Base-by-base conservation (phyloP, 257 asterid genomes). In the Ajuga chamaepitys region DNA sequence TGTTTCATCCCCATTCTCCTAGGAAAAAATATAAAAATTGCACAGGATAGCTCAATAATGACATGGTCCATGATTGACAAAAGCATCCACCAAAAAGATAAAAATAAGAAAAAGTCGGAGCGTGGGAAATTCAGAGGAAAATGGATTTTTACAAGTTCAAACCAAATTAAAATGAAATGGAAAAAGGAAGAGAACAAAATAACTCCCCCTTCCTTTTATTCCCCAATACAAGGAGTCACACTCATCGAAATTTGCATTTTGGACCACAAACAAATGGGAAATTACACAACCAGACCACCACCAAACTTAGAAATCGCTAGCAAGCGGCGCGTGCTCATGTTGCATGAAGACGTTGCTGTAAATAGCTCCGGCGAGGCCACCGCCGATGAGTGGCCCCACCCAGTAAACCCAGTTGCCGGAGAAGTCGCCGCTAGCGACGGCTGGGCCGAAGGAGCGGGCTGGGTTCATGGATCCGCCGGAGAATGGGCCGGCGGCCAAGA, bases 391-490 rank as follows among this genome's bases (percentile, higher is more conserved):
- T 18, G 98, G 98, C 13, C 98, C 98, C 11, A 78, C 88, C 96
- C 96, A 91, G 74, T 91, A 91, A 16, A 91, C 56, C 98, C 98
- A 91, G 78, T 54, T 74, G 13, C 76, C 77, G 25, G 89, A 32
- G 61, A 74, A 86, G 78, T 83, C 74, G 0, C 95, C 90, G 66
- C 86, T 76, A 0, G 75, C 95, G 5, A 85, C 88, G 0, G 98
- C 96, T 0, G 98, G 98, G 4, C 96, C 96, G 32, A 85, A 85
- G 0, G 98, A 91, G 0, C 95, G 88, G 68, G 98, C 98, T 0
- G 96, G 98, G 83, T 91, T 91, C 98, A 91, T 91, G 11, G 98
- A 91, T 10, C 98, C 96, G 0, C 98, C 98, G 21, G 95, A 88
- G 82, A 91, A 91, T 3, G 96, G 92, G 28, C 98, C 96, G 1